Evolutionary conservation across 441 rosid genomes (phyloP).

Genomic region (Euphorbia celastroides): DNA sequence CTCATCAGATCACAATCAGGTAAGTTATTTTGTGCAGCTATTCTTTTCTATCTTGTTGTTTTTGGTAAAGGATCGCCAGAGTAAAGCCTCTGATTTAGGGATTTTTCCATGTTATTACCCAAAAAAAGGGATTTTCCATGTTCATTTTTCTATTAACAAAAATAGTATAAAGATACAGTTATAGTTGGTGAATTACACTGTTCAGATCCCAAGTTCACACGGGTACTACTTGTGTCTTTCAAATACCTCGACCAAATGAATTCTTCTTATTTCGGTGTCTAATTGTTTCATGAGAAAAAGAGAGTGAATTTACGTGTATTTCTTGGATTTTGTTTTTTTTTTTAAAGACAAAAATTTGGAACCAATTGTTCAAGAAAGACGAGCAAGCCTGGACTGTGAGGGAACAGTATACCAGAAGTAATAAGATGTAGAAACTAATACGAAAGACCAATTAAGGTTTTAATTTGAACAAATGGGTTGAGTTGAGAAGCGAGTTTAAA

Average conservation of each 20-base stretch:
- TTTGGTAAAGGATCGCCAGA: neutral
- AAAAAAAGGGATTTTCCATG: too few species aligned
- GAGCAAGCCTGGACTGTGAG: neutral
- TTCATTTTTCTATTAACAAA: neutral
- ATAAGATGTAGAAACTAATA: neutral
- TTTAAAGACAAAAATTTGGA: slow-evolving; percentile 17
- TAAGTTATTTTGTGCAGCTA: too few species aligned
- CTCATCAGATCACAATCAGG: slow-evolving; percentile 23
- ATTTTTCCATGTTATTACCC: slow-evolving; percentile 17
- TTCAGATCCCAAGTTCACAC: slow-evolving; percentile 34
- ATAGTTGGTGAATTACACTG: slow-evolving; percentile 26
- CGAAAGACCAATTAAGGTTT: too few species aligned
- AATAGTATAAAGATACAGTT: slow-evolving; percentile 3
- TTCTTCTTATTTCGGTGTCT: slow-evolving; percentile 9
- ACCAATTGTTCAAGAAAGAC: neutral
- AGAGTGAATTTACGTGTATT: too few species aligned
- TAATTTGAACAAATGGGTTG: too few species aligned
- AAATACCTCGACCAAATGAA: slow-evolving; percentile 20
- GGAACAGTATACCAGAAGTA: neutral
- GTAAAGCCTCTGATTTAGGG: slow-evolving; percentile 36
- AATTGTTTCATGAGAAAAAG: neutral
- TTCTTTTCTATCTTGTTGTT: neutral
- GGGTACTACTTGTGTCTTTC: slow-evolving; percentile 8
- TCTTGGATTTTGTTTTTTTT: neutral
- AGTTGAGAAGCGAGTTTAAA: too few species aligned